Percentiles rank a stretch among this genome's conserved stretches.
These are phyloP conservation scores for Eucalyptus paniculata DNA, from an alignment of 345 rosid genomes.

Conservation along the genomic window DNA sequence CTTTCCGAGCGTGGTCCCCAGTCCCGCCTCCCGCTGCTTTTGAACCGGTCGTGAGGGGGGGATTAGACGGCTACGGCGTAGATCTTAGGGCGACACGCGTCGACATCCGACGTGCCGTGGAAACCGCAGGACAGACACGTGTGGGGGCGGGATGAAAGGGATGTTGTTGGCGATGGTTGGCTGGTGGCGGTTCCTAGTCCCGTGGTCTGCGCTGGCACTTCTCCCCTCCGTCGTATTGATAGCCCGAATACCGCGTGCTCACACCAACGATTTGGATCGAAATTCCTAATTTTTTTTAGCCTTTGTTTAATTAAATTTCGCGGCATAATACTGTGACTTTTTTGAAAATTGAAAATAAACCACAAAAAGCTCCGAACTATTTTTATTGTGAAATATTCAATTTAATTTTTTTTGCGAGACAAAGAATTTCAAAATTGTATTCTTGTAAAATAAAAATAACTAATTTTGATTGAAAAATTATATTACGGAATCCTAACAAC, in stretches of 20 bases:
- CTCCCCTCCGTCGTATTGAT: not conserved
- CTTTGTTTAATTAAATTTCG: not conserved
- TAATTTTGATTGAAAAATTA: too few species aligned
- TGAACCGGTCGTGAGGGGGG: not conserved
- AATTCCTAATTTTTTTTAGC: not conserved
- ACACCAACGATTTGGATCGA: not conserved
- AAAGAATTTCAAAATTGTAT: too few species aligned
- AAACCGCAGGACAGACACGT: not conserved
- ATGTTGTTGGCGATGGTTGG: not conserved
- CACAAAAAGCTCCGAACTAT: too few species aligned
- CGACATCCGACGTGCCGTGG: not conserved
- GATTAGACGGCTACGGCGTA: not conserved
- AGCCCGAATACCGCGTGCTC: not conserved
- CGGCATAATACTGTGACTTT: not conserved
- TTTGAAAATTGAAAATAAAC: not conserved
- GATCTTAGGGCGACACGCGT: not conserved
- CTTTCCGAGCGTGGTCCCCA: not conserved
- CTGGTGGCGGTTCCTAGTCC: not conserved
- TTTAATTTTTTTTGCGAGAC: too few species aligned
- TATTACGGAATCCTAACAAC: rapidly evolving
- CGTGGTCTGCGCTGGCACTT: not conserved
- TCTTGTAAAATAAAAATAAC: too few species aligned
- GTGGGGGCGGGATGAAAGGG: not conserved
- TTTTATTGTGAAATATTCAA: not conserved
- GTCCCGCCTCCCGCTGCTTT: not conserved